Conservation (phyloP, 2,329 filamentous ascomycete genomes). For the Sporothrix mexicana region DNA sequence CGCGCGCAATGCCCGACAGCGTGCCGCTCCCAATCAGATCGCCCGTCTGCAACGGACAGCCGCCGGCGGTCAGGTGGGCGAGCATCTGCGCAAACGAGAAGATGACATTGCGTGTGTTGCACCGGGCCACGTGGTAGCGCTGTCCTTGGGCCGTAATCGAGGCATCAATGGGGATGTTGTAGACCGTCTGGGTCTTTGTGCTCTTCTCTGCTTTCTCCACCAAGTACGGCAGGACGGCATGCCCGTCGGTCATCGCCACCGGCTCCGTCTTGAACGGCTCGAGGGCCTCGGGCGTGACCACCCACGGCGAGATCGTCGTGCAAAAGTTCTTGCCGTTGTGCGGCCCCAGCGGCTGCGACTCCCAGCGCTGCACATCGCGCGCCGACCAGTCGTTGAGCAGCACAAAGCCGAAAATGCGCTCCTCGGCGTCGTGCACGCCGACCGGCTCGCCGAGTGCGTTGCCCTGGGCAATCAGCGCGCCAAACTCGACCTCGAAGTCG, state of each 20-base stretch:
- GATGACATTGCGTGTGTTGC: constrained; percentile 20
- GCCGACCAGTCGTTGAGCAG: constrained; percentile 89
- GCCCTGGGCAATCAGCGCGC: constrained; percentile 70
- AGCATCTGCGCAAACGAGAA: constrained; percentile 26
- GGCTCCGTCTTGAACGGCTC: constrained; percentile 7
- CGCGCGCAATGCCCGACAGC: background rate
- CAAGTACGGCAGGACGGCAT: background rate
- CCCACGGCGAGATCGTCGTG: constrained; percentile 78
- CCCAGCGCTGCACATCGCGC: constrained; percentile 81
- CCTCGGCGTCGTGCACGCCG: constrained; percentile 66
- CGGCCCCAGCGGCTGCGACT: constrained; percentile 80
- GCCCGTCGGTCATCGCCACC: too few relatives aligned
- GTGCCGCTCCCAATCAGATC: constrained; percentile 15
- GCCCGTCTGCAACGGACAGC: constrained; percentile 16
- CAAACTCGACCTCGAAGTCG: constrained; percentile 81
- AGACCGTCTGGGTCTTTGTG: background rate
- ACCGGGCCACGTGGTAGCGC: background rate
- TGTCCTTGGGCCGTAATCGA: background rate
- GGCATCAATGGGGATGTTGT: constrained; percentile 2
- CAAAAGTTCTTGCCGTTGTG: constrained; percentile 86
- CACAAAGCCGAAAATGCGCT: constrained; percentile 78
- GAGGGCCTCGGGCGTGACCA: constrained; percentile 76
- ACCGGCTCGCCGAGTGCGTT: constrained; percentile 71
- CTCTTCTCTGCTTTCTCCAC: background rate
- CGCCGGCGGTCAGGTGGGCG: constrained; percentile 14